Evolutionary conservation across 108 stramenopile species (phyloP).

Genomic region (Fragilaria radians): DNA sequence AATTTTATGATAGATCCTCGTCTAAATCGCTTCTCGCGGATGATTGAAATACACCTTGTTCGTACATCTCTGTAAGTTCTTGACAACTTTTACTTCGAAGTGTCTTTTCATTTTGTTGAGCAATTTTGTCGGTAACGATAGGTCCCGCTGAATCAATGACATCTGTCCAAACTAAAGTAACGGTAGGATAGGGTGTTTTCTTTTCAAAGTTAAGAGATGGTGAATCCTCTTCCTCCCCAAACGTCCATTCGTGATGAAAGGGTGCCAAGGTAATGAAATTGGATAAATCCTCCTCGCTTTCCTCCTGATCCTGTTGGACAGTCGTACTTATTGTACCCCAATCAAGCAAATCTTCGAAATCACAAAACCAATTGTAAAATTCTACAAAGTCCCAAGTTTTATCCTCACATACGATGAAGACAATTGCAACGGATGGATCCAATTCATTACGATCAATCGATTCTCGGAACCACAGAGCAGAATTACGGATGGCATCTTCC

Average conservation of each 20-base stretch:
- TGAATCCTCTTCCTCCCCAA: conserved; percentile 16
- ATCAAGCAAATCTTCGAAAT: conserved; percentile 44
- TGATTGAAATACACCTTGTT: conserved; percentile 8
- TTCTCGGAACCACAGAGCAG: background rate
- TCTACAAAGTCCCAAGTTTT: conserved; percentile 22
- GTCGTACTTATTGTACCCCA: no score
- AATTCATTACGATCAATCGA: conserved; percentile 5
- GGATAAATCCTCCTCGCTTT: conserved; percentile 24
- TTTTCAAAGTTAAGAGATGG: conserved; percentile 51
- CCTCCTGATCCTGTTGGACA: conserved; percentile 31
- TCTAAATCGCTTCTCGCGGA: no score
- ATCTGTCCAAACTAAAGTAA: conserved; percentile 53
- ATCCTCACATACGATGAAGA: conserved; percentile 37
- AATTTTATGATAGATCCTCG: no score
- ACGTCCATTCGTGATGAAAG: conserved; percentile 70
- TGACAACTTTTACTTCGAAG: conserved; percentile 25
- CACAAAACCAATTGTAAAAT: conserved; percentile 59
- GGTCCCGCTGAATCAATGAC: conserved; percentile 53
- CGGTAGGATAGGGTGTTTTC: conserved; percentile 56
- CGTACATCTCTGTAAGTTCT: conserved; percentile 25
- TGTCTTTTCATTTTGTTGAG: conserved; percentile 40
- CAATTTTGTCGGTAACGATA: conserved; percentile 46
- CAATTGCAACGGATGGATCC: conserved; percentile 53
- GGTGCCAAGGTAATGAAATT: conserved; percentile 59
- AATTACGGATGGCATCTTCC: background rate